Conservation (phyloP, 1,139 yeast species). For the Schizosaccharomyces versatilis region DNA sequence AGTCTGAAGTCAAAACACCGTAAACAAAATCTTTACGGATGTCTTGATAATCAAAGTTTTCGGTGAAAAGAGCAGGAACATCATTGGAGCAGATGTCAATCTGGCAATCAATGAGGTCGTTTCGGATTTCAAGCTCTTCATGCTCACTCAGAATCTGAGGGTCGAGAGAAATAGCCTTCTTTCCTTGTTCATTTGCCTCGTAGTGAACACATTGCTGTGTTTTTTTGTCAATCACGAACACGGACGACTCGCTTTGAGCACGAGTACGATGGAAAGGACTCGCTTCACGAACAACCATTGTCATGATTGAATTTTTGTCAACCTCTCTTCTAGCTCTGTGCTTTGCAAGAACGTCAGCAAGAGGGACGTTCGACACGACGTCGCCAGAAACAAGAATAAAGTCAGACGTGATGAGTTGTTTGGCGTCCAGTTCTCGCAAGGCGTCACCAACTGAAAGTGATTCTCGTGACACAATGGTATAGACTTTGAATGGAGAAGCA, state of each 20-base stretch:
- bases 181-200: slow-evolving; percentile 26
- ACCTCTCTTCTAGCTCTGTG: slow-evolving; percentile 44
- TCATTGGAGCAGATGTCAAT: slow-evolving; percentile 88
- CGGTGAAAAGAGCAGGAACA: slow-evolving; percentile 88
- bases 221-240: slow-evolving; percentile 54
- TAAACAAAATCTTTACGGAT: slow-evolving; percentile 70
- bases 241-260: slow-evolving; percentile 50
- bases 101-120: slow-evolving; percentile 86
- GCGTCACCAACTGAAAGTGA: slow-evolving; percentile 90
- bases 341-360: slow-evolving; percentile 44
- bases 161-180: slow-evolving; percentile 27
- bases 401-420: slow-evolving; percentile 76
- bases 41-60: slow-evolving; percentile 80
- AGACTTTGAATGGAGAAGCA: slow-evolving; percentile 58
- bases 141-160: slow-evolving; percentile 55
- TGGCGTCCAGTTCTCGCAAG: slow-evolving; percentile 79
- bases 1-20: slow-evolving; percentile 77
- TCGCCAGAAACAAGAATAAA: slow-evolving; percentile 82
- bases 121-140: slow-evolving; percentile 58
- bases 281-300: slow-evolving; percentile 79
- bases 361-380: slow-evolving; percentile 74
- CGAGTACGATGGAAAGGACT: slow-evolving; percentile 63
- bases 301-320: slow-evolving; percentile 78
- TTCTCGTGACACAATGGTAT: slow-evolving; percentile 66
- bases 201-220: slow-evolving; percentile 64